These are phyloP conservation scores for Ilyonectria mors-panacis DNA, from an alignment of 2,329 filamentous ascomycete genomes.

Conservation along the genomic window DNA sequence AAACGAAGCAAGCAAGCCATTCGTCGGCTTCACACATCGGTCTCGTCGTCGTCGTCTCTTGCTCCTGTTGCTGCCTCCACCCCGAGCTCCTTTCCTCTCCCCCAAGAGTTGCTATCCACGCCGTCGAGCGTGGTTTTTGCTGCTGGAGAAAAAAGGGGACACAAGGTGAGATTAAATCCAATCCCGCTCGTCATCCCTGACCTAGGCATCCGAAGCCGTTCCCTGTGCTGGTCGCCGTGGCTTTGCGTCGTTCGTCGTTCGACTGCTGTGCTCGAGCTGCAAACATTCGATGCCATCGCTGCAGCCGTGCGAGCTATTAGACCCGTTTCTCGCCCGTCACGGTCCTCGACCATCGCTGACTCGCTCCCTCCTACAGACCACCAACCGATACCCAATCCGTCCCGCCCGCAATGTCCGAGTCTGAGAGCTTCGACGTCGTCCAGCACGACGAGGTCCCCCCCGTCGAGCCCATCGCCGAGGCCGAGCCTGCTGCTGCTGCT, in stretches of 20 bases:
- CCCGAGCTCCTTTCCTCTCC: not conserved
- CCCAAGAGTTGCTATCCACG: not conserved
- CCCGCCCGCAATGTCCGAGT: slow-evolving; percentile 61
- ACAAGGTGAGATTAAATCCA: slow-evolving; percentile 32
- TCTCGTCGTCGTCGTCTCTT: slow-evolving; percentile 22
- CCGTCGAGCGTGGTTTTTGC: slow-evolving; percentile 15
- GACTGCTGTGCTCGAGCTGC: slow-evolving; percentile 21
- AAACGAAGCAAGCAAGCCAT: slow-evolving; percentile 11
- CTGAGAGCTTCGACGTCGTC: slow-evolving; percentile 62
- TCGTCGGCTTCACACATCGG: slow-evolving; percentile 17
- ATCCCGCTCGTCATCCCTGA: slow-evolving; percentile 32
- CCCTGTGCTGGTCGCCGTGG: slow-evolving; percentile 5
- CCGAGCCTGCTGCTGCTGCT: slow-evolving; percentile 10
- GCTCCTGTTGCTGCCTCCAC: slow-evolving; percentile 13
- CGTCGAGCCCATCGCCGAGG: slow-evolving; percentile 43
- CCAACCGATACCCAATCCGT: slow-evolving; percentile 32
- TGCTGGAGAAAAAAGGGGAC: slow-evolving; percentile 33
- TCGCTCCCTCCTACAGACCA: slow-evolving; percentile 26
- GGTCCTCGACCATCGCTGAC: slow-evolving; percentile 21
- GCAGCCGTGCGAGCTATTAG: slow-evolving; percentile 21
- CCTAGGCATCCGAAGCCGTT: slow-evolving; percentile 22
- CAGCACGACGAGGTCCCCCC: slow-evolving; percentile 59
- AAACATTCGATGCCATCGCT: slow-evolving; percentile 22
- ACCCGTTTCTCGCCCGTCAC: slow-evolving; percentile 14
- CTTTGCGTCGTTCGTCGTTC: slow-evolving; percentile 19